phyloP scores from a whole-genome alignment of 441 rosid genomes.

The Hura crepitans region DNA sequence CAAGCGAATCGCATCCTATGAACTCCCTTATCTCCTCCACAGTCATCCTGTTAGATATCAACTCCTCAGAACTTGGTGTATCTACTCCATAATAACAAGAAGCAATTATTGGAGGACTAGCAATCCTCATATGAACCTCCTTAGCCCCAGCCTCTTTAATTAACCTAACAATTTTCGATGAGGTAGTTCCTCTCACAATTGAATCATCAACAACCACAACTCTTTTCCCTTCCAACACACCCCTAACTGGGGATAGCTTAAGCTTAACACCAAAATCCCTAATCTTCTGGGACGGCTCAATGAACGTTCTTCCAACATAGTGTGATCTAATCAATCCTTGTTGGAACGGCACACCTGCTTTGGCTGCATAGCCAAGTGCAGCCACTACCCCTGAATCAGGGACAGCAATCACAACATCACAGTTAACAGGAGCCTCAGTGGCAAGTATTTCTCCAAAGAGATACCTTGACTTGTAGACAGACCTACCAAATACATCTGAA shows the following conservation, averaged over 20 bases:
- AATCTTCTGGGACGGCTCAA: slow-evolving; percentile 87
- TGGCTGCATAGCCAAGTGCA: slow-evolving; percentile 81
- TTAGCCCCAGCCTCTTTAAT: slow-evolving; percentile 81
- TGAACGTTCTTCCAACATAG: slow-evolving; percentile 89
- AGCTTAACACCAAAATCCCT: slow-evolving; percentile 94
- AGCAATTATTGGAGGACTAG: slow-evolving; percentile 78
- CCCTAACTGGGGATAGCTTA: slow-evolving; percentile 79
- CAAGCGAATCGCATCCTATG: slow-evolving; percentile 77
- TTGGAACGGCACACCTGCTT: slow-evolving; percentile 78
- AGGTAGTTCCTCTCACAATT: slow-evolving; percentile 85
- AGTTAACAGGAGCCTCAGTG: slow-evolving; percentile 58
- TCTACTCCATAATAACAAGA: slow-evolving; percentile 95
- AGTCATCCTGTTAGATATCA: slow-evolving; percentile 80
- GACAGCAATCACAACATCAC: slow-evolving; percentile 91
- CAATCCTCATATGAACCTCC: slow-evolving; percentile 96
- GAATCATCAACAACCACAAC: slow-evolving; percentile 97
- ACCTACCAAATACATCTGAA: slow-evolving; percentile 66
- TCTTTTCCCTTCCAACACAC: slow-evolving; percentile 73
- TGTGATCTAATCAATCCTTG: slow-evolving; percentile 92
- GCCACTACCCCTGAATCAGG: slow-evolving; percentile 96
- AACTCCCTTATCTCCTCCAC: slow-evolving; percentile 63
- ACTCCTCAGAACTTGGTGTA: slow-evolving; percentile 80
- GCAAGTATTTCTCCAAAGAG: slow-evolving; percentile 72
- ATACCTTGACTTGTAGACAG: slow-evolving; percentile 67
- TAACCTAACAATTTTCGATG: slow-evolving; percentile 78